A percentile compares a stretch with the other conserved stretches of the same genome.
These are phyloP conservation scores for Torrubiellomyces zombiae DNA, from an alignment of 2,329 filamentous ascomycete species.

Conservation along the genomic window DNA sequence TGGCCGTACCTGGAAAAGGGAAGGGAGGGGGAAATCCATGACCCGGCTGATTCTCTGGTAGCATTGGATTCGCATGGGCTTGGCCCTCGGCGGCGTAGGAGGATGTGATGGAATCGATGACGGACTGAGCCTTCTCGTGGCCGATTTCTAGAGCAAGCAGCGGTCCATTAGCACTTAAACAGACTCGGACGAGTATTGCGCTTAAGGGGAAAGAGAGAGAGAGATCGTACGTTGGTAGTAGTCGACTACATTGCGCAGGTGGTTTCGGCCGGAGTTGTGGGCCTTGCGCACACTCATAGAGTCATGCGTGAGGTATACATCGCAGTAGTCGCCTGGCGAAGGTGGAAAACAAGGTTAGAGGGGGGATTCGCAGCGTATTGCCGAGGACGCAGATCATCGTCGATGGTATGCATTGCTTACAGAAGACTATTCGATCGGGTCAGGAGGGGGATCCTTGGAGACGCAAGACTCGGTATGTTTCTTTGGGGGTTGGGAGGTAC, in stretches of 20 bases:
- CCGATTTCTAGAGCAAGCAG: conserved; percentile 57
- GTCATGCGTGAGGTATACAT: conserved; percentile 99
- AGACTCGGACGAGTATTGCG: too few relatives aligned
- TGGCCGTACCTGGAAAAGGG: conserved; percentile 41
- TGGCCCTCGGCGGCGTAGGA: conserved; percentile 93
- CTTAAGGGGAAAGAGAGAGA: background rate
- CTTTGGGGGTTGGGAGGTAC: too few relatives aligned
- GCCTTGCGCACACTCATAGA: conserved; percentile 99
- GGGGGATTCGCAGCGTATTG: conserved; percentile 2
- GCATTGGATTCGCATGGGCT: conserved; percentile 69
- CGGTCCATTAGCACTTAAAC: background rate
- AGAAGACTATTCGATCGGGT: conserved; percentile 15
- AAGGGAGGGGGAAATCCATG: conserved; percentile 36
- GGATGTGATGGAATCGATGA: conserved; percentile 94
- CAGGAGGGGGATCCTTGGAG: too few relatives aligned
- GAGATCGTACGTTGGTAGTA: conserved; percentile 77
- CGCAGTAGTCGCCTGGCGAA: conserved; percentile 78
- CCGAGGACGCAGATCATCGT: background rate
- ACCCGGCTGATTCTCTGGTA: conserved; percentile 50
- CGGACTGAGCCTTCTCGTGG: conserved; percentile 93
- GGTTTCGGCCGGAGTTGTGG: conserved; percentile 92
- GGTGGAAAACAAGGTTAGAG: conserved; percentile 16
- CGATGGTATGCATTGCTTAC: conserved; percentile 9
- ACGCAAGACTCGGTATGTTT: too few relatives aligned
- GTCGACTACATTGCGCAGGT: conserved; percentile 91